These are phyloP conservation scores for Aspergillus oerlinghausenensis DNA, from an alignment of 2,329 filamentous ascomycete species.

Conservation along the genomic window DNA sequence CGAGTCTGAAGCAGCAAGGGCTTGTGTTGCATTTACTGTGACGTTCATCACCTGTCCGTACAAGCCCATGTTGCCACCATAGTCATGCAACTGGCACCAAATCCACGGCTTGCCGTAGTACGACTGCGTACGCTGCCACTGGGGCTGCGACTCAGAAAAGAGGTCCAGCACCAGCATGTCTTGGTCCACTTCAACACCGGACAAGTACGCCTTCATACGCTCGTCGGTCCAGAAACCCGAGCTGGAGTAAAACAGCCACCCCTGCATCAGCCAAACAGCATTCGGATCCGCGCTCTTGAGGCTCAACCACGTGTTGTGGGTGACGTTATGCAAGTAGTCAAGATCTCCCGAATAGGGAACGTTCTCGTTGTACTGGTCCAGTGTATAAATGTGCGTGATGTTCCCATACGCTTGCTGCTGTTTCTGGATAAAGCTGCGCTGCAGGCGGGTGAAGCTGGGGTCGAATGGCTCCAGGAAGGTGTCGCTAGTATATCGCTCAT, in stretches of 20 bases:
- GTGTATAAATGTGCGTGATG: slow-evolving; percentile 46
- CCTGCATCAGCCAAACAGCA: slow-evolving; percentile 52
- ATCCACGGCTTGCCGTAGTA: slow-evolving; percentile 53
- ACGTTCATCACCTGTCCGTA: slow-evolving; percentile 50
- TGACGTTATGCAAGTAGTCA: slow-evolving; percentile 42
- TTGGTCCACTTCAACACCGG: slow-evolving; percentile 39
- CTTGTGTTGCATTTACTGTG: slow-evolving; percentile 45
- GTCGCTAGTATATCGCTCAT: background rate
- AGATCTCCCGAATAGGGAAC: slow-evolving; percentile 44
- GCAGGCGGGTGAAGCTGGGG: background rate
- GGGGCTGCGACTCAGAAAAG: slow-evolving; percentile 46
- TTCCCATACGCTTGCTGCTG: slow-evolving; percentile 47
- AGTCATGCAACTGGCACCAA: slow-evolving; percentile 51
- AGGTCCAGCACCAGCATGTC: slow-evolving; percentile 52
- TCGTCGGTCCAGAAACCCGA: slow-evolving; percentile 47
- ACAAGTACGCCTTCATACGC: slow-evolving; percentile 47
- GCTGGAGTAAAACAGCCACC: slow-evolving; percentile 49
- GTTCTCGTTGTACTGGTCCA: slow-evolving; percentile 54
- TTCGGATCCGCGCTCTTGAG: slow-evolving; percentile 47
- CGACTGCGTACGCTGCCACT: slow-evolving; percentile 48
- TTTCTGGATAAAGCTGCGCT: slow-evolving; percentile 42
- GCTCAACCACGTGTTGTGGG: slow-evolving; percentile 42
- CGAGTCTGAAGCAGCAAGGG: slow-evolving; percentile 37
- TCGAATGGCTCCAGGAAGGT: background rate
- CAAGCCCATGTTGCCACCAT: slow-evolving; percentile 47